Conservation (phyloP, 2,329 filamentous ascomycete species). For the Diaporthe sp. region DNA sequence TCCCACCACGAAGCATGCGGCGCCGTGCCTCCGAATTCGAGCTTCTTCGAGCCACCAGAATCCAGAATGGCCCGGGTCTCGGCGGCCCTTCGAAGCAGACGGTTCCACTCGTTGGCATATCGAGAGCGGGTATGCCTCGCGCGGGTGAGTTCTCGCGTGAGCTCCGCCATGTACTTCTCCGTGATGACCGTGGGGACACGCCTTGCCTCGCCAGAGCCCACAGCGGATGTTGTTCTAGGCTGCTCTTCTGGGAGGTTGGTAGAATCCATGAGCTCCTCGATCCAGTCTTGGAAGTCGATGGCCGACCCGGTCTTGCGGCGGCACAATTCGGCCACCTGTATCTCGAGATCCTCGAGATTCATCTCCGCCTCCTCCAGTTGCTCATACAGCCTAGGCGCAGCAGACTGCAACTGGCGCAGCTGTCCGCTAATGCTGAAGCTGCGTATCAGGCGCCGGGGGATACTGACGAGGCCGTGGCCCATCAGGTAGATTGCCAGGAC, state of each 20-base stretch:
- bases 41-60: constrained; percentile 82
- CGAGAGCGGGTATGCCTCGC: constrained; percentile 87
- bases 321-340: constrained; percentile 83
- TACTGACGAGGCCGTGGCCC: constrained; percentile 95
- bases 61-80: constrained; percentile 87
- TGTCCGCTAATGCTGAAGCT: constrained; percentile 83
- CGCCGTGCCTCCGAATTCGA: constrained; percentile 78
- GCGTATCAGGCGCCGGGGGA: constrained; percentile 85
- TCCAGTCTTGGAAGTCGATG: constrained; percentile 88
- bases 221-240: constrained; percentile 58
- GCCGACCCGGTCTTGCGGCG: constrained; percentile 85
- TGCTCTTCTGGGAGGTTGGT: constrained; percentile 76
- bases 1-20: constrained; percentile 69
- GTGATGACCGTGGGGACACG: constrained; percentile 87
- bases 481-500: constrained; percentile 95
- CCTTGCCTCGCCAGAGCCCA: constrained; percentile 59
- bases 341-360: constrained; percentile 84
- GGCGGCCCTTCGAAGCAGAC: constrained; percentile 79
- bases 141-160: constrained; percentile 85
- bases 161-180: constrained; percentile 90
- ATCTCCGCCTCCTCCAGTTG: constrained; percentile 87
- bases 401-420: constrained; percentile 80
- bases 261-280: constrained; percentile 90
- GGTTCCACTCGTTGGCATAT: constrained; percentile 89
- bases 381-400: constrained; percentile 87